Conservation (phyloP, 148 eudicot species). For the Rhododendron ferrugineum region DNA sequence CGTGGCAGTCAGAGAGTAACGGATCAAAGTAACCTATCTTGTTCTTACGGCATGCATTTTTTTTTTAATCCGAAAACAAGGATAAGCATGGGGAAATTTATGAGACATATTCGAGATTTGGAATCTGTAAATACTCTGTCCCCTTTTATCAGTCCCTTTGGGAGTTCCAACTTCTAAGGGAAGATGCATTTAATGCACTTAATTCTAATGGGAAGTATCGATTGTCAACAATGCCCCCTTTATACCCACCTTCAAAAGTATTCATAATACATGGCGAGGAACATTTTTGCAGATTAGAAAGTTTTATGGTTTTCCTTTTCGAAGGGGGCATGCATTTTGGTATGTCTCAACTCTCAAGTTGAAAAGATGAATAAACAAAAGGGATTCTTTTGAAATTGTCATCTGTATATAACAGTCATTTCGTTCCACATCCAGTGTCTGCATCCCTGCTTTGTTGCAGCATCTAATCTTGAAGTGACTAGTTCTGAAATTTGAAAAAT, state of each 20-base stretch:
- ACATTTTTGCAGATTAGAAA: neutral
- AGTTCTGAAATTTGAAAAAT: neutral
- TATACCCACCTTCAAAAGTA: neutral
- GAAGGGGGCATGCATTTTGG: neutral
- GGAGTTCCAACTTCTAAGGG: neutral
- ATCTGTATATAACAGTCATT: neutral
- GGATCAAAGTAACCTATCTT: slow-evolving; percentile 66
- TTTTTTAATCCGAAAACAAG: neutral
- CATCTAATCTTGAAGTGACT: neutral
- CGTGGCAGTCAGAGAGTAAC: slow-evolving; percentile 95
- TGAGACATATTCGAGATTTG: neutral
- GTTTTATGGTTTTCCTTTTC: neutral
- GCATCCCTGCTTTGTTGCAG: neutral
- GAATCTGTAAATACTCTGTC: neutral
- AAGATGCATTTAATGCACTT: neutral
- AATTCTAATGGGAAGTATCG: neutral
- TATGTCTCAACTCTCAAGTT: neutral
- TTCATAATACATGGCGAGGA: neutral
- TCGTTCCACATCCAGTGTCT: neutral
- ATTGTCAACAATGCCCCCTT: neutral
- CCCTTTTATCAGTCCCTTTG: neutral
- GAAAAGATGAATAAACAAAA: neutral
- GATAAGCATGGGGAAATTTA: neutral
- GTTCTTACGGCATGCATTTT: neutral
- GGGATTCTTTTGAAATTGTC: neutral